Conservation (phyloP, 2,329 filamentous ascomycete species). For the Herpomyces periplanetae region DNA sequence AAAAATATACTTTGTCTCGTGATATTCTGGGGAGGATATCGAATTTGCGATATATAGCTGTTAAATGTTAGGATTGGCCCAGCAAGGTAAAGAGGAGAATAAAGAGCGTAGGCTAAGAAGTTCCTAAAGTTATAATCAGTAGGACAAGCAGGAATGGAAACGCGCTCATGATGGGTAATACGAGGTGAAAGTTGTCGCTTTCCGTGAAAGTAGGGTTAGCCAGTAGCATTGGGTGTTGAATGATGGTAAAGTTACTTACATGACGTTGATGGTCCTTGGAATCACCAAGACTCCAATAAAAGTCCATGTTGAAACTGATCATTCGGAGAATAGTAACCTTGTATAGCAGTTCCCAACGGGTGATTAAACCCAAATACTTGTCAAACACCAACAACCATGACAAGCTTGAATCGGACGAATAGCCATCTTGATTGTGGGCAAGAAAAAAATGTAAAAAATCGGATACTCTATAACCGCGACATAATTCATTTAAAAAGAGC, state of each 20-base stretch:
- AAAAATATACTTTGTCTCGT: slow-evolving; percentile 26
- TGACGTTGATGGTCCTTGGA: slow-evolving; percentile 26
- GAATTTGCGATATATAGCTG: slow-evolving; percentile 62
- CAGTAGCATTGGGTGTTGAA: slow-evolving; percentile 2
- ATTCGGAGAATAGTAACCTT: slow-evolving; percentile 71
- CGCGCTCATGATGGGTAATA: slow-evolving; percentile 55
- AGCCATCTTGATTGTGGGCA: slow-evolving; percentile 8
- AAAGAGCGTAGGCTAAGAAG: slow-evolving; percentile 58
- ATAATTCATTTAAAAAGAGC: slow-evolving; percentile 63
- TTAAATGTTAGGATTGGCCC: slow-evolving; percentile 92
- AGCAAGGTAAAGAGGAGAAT: slow-evolving; percentile 63
- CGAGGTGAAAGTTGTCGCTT: slow-evolving; percentile 62
- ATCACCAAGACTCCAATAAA: slow-evolving; percentile 52
- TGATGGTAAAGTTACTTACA: slow-evolving; percentile 15
- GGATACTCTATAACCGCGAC: slow-evolving; percentile 29
- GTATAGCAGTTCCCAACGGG: slow-evolving; percentile 85
- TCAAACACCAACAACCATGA: too few relatives aligned
- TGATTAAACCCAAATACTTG: slow-evolving; percentile 36
- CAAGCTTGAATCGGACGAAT: too few relatives aligned
- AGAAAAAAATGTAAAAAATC: slow-evolving; percentile 11
- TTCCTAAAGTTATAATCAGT: slow-evolving; percentile 41
- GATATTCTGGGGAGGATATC: slow-evolving; percentile 29
- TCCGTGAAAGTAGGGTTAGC: slow-evolving; percentile 58
- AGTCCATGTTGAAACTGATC: slow-evolving; percentile 87
- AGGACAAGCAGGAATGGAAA: slow-evolving; percentile 28